Base-by-base conservation (phyloP, 176 grass and related monocot species). In the Stipa capillata region DNA sequence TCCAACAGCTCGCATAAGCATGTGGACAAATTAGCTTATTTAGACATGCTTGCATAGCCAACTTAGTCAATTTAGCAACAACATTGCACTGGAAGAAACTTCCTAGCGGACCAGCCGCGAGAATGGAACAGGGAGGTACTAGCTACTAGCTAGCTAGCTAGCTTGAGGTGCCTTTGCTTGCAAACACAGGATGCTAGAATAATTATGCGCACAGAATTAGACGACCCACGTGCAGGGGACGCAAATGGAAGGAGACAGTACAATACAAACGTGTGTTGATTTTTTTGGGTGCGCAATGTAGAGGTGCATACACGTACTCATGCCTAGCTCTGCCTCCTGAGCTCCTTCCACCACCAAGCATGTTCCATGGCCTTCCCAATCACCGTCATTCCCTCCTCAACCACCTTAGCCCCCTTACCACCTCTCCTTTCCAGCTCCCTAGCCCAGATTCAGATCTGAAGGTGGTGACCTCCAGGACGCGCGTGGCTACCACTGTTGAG, bases 1-100 rank as follows among this genome's bases (percentile, higher is more conserved):
- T 37, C 57, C 66, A 61, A 81, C 51, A 75, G 20, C 17, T 24
- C 12, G 25, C 18, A n/a, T 43, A 88, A 88, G 48, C 67, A 79
- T 58, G 74, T 34, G 40, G 24, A 34, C 17, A 83, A 47, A 83
- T 24, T 8, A 35, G 36, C 67, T 55, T 62, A 65, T 47, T 56
- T 83, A 11, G 16, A 20, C 21, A 78, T 55, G 65, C 21, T 78
- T 87, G 62, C 43, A 28, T 37, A 37, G 12, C 3, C 6, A 65
- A 21, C 45, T 6, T 54, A 40, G 54, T 49, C 32, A 69, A 50
- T 28, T 74, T n/a, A 10, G 33, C 28, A 47, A 20, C 69, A n/a
- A 82, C 8, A 33, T 42, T 77, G 3, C 34, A 31, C 24, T 35
- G 15, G 16, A 69, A 51, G 28, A 43, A 82, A 39, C 21, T 35